Evolutionary conservation across 345 rosid species (phyloP), one percentile per base, ranked within the genome.

Genomic region (Gossypium stocksii): DNA sequence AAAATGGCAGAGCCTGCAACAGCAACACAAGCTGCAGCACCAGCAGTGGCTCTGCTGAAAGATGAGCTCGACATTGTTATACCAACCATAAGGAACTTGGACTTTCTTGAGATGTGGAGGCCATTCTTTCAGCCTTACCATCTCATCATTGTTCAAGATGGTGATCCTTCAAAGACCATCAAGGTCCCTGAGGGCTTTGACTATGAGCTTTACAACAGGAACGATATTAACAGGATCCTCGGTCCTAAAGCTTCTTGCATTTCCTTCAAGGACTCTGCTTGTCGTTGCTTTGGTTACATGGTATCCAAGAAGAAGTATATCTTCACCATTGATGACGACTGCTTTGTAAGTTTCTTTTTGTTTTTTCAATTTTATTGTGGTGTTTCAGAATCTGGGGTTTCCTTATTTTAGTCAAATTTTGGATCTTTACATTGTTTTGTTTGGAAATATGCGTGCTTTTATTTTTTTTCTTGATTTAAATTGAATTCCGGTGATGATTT

Each of bases 61-160:
- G 97, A 94, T 73, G 97, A 90, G 87, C 89, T 94, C 16, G 98
- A 94, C 73, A 94, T 94, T 17, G 97, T 94, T 14, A 94, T 94
- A 25, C 98, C 98, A 29, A 94, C 98, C 0, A 94, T 94, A 74
- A 76, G 98, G 34, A 94, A 92, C 85, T 87, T 94, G 14, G 98
- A 94, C 66, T 94, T 94, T 77, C 89, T 94, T 54, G 98, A 94
- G 86, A 92, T 87, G 97, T 94, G 98, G 98, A 87, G 98, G 86
- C 98, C 98, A 2, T 94, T 94, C 74, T 87, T 94, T 43, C 82
- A 92, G 89, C 95, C 93, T 4, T 94, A 94, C 83, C 98, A 94
- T 82, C 81, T 94, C 70, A 94, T 92, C 86, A 94, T 94, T 67
- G 95, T 94, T 60, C 98, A 94, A 71, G 98, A 94, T 64, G 98